phyloP scores from a whole-genome alignment of 2,329 filamentous ascomycete genomes.

The Alternaria burnsii region DNA sequence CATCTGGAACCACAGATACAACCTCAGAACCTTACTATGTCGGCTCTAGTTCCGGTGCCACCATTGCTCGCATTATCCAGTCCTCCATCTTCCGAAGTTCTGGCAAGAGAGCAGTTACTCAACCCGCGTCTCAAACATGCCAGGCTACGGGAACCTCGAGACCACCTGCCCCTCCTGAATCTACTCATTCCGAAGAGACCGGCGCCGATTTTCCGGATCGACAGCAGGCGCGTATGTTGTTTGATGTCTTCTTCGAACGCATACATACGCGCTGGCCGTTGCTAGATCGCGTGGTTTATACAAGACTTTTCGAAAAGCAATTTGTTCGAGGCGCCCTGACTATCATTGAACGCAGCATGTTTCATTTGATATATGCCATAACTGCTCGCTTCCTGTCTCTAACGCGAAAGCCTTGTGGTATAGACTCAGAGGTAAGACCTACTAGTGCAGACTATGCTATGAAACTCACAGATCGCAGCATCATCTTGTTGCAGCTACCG shows the following conservation, averaged over 20 bases:
- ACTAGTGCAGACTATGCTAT: not conserved
- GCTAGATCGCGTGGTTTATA: constrained; percentile 34
- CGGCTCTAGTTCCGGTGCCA: constrained; percentile 39
- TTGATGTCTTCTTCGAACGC: constrained; percentile 38
- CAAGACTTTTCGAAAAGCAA: constrained; percentile 31
- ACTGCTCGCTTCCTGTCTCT: constrained; percentile 36
- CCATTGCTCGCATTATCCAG: constrained; percentile 39
- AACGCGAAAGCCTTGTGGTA: constrained; percentile 35
- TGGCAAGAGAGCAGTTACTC: constrained; percentile 6
- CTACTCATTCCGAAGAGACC: constrained; percentile 7
- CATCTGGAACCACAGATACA: constrained; percentile 36
- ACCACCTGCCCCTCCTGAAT: constrained; percentile 10
- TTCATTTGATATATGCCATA: constrained; percentile 41
- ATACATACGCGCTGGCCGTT: constrained; percentile 40
- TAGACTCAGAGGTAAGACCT: constrained; percentile 31
- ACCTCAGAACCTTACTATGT: constrained; percentile 37
- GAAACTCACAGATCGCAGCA: constrained; percentile 10
- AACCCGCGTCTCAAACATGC: not conserved
- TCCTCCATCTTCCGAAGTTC: constrained; percentile 33
- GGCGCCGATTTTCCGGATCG: constrained; percentile 20
- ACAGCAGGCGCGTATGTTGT: constrained; percentile 29
- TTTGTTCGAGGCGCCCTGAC: constrained; percentile 28
- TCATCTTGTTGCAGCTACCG: constrained; percentile 35
- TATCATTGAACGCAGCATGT: constrained; percentile 31
- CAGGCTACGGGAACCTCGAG: constrained; percentile 1